Evolutionary conservation across 1,284 basidiomycete species (phyloP), one percentile per base, ranked within the genome.

Genomic region (Microstroma glucosiphilum): DNA sequence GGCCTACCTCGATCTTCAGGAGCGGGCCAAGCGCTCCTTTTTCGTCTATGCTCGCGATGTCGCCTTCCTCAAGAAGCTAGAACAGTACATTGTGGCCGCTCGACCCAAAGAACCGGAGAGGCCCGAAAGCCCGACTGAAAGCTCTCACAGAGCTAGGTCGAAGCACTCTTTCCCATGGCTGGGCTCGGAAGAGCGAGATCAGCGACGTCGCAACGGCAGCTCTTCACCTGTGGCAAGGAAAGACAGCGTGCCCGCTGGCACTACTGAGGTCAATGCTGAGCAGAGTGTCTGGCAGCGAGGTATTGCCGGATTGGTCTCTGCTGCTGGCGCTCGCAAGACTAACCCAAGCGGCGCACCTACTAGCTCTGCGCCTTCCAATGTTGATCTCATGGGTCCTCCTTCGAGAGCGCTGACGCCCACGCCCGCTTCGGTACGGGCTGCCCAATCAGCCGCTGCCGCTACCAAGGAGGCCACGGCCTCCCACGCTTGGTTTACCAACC

Each of bases 1-100:
- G 75, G 93, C 92, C 17, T 97, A 79, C 84, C 84, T 82, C 84
- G 89, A 83, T 82, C 85, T 82, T 76, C 91, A 88, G 86, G 67
- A 89, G 83, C 77, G 79, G 2, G 79, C 81, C 46, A 77, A 82
- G 37, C 80, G 85, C 41, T 82, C 82, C n/a, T 98, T 98, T 83
- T 97, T 96, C 72, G 90, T 97, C 57, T 96, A 96, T 79, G 86
- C 87, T 56, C 83, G 83, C 48, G 93, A 96, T 79, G 80, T 93
- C 58, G 84, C 84, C 0, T 78, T 94, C n/a, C 82, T 97, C 68
- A 83, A 86, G 69, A 83, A 85, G 60, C 84, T 94, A 60, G 92
- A 94, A 81, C 81, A 81, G 51, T 82, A 85, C 57, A 77, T 89
- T 43, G 56, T 58, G 41, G 56, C 58, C 61, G 26, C 57, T 53